Conservation (phyloP, 192 early-diverging fungal species). For the Dissophora globulifera region DNA sequence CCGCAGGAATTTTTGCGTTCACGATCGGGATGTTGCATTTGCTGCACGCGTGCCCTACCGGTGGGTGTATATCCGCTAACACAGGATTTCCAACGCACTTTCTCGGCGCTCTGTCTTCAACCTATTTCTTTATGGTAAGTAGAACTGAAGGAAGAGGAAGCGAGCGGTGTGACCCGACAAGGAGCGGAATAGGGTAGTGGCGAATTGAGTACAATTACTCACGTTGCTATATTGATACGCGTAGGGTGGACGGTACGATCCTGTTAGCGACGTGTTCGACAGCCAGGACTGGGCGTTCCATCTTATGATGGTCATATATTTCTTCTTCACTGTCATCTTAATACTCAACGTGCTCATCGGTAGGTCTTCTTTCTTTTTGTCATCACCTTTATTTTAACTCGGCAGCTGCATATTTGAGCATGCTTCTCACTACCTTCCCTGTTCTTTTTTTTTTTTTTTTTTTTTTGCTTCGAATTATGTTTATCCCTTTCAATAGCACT, state of each 20-base stretch:
- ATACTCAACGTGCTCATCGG: conserved; percentile 38
- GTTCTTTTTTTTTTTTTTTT: no score
- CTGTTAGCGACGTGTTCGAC: conserved; percentile 2
- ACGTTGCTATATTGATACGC: no score
- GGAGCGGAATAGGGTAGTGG: no score
- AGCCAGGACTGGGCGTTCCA: conserved; percentile 6
- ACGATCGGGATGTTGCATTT: conserved; percentile 19
- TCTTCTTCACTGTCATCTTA: conserved; percentile 26
- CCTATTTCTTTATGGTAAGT: conserved; percentile 27
- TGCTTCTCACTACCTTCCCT: no score
- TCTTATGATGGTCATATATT: conserved; percentile 19
- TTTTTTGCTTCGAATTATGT: background rate
- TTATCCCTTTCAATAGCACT: background rate
- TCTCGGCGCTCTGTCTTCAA: conserved; percentile 10
- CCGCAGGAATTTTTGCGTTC: conserved; percentile 15
- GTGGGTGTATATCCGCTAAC: background rate
- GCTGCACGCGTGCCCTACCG: background rate
- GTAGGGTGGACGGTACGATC: conserved; percentile 35
- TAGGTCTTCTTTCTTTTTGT: no score
- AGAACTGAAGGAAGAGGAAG: no score
- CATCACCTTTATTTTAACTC: no score
- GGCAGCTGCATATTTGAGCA: no score
- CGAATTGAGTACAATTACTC: no score
- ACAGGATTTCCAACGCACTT: conserved; percentile 1
- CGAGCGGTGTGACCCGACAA: no score